Evolutionary conservation across 495 filamentous ascomycete species (phyloP).

Genomic region (Cercophora newfieldiana): DNA sequence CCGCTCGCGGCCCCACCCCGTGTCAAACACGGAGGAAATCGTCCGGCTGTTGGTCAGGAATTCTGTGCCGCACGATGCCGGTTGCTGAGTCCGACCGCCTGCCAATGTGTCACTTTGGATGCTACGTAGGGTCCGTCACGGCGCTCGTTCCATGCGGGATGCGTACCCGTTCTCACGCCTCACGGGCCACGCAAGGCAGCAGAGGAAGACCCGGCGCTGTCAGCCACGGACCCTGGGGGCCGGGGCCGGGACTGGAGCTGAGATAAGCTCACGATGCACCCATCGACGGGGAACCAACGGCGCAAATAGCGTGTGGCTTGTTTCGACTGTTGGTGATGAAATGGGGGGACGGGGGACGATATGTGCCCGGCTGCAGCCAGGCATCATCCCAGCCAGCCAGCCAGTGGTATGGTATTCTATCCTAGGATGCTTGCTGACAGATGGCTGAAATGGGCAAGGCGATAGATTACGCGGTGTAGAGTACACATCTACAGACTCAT

Average conservation of each 20-base stretch:
- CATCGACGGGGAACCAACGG: background rate
- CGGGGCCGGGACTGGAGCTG: background rate
- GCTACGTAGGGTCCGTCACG: background rate
- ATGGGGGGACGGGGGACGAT: background rate
- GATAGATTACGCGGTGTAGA: background rate
- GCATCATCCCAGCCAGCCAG: background rate
- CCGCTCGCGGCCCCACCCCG: background rate
- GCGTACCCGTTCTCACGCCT: slow-evolving; percentile 15
- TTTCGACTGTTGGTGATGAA: slow-evolving; percentile 3
- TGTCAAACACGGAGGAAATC: background rate
- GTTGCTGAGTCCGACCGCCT: background rate
- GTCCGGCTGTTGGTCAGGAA: background rate
- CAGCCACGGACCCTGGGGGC: background rate
- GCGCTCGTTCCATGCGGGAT: background rate
- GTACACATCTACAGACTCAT: background rate
- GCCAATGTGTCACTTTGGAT: background rate
- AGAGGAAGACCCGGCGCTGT: background rate
- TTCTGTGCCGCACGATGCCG: background rate
- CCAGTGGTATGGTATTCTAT: too few relatives aligned
- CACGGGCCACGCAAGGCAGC: slow-evolving; percentile 6
- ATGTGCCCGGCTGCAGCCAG: background rate
- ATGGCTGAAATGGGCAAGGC: background rate
- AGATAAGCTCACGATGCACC: background rate
- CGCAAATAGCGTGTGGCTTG: background rate
- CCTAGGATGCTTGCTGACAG: background rate